Evolutionary conservation across 2,329 filamentous ascomycete species (phyloP), one percentile per base, ranked within the genome.

Genomic region (Nemania sp.): DNA sequence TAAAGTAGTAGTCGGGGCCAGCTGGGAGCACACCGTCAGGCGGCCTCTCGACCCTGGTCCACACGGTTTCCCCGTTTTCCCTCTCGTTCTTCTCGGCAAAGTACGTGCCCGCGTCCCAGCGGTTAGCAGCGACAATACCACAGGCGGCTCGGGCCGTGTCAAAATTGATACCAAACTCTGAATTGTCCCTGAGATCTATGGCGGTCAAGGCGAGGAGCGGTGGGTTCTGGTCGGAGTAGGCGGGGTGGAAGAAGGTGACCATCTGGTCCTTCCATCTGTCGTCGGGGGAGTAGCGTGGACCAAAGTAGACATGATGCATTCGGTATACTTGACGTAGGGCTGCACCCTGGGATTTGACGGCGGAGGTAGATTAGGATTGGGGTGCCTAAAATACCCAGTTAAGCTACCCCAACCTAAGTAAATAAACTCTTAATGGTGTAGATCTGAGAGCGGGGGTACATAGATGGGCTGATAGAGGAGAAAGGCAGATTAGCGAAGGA

Each of bases 211-310:
- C 35, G 21, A 59, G 51, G 5, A 59, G 39, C 18, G 57, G 57
- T 2, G 57, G 51, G 25, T 43, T 20, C 12, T 45, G 9, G 35
- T 49, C 15, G 6, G 57, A 51, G 21, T 59, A 59, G 10, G 45
- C 39, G 2, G 57, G 57, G 17, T 59, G 57, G 37, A 54, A 59
- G 39, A 59, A 48, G 42, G 49, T 40, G 48, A 58, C 42, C 12
- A 58, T 39, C 6, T 34, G 25, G 13, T 48, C 6, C 46, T 9
- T 34, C 6, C 32, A 35, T 18, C 46, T 34, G 6, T 25, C 25
- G n/a, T 11, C 3, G 12, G 25, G 45, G 10, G 45, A 47, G 10
- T 18, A 4, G 10, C 5, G n/a, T 15, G 10, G 25, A 29, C 18
- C 15, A 9, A 18, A 18, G 39, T 2, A 15, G 3, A 15, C n/a